Percentiles rank a stretch among this genome's conserved stretches.
phyloP scores from a whole-genome alignment of 2,329 filamentous ascomycete species.

The Xylaria sp. region DNA sequence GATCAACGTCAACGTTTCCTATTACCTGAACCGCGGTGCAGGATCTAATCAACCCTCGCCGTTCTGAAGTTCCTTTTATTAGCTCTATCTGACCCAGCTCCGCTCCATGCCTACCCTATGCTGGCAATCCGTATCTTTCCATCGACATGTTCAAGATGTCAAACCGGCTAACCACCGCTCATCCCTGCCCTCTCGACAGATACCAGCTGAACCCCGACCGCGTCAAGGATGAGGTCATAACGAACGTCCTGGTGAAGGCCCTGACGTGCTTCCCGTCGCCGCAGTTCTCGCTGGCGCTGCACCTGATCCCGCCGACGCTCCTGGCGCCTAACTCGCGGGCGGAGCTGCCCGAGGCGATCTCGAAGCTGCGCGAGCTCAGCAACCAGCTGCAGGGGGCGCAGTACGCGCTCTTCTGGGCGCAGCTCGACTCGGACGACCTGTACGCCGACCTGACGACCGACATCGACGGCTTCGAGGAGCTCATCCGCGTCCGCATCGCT shows the following conservation, averaged over 20 bases:
- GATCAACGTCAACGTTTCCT: slow-evolving; percentile 92
- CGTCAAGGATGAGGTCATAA: slow-evolving; percentile 93
- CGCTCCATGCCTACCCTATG: slow-evolving; percentile 1
- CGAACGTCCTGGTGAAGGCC: slow-evolving; percentile 98
- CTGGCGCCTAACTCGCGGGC: slow-evolving; percentile 63
- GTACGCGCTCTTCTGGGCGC: slow-evolving; percentile 91
- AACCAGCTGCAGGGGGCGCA: slow-evolving; percentile 86
- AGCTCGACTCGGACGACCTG: slow-evolving; percentile 88
- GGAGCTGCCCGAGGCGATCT: slow-evolving; percentile 85
- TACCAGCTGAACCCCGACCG: slow-evolving; percentile 99
- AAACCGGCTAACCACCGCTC: slow-evolving; percentile 9
- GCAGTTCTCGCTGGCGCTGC: slow-evolving; percentile 91
- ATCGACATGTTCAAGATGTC: not conserved
- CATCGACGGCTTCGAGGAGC: slow-evolving; percentile 91
- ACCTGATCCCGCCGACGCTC: slow-evolving; percentile 86
- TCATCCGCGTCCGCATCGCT: slow-evolving; percentile 87
- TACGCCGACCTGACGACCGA: slow-evolving; percentile 96
- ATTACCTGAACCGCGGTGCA: slow-evolving; percentile 80
- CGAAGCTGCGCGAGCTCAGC: slow-evolving; percentile 83
- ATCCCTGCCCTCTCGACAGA: slow-evolving; percentile 49
- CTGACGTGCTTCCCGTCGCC: slow-evolving; percentile 96
- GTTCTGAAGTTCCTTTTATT: slow-evolving; percentile 73
- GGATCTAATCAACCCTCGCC: slow-evolving; percentile 57
- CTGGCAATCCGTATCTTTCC: not conserved
- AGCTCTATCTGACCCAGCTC: slow-evolving; percentile 70